Percentiles rank a stretch among this genome's conserved stretches.
phyloP scores from a whole-genome alignment of 305 asterid species.

The Stenogyne calaminthoides region DNA sequence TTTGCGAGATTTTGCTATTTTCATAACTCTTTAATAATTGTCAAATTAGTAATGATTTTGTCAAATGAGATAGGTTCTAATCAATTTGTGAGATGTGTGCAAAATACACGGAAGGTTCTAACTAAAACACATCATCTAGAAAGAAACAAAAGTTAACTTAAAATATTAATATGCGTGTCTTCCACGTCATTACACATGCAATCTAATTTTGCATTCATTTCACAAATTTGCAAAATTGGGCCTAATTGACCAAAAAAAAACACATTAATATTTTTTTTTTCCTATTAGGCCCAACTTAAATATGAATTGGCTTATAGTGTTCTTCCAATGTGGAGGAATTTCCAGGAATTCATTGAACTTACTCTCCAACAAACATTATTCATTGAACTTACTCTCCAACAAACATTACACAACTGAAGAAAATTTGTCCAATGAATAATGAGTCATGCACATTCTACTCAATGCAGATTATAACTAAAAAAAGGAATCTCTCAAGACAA shows the following conservation, averaged over 20 bases:
- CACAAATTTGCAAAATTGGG: not conserved
- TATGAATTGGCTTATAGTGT: not conserved
- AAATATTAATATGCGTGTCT: not conserved
- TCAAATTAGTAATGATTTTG: not conserved
- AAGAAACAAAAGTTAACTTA: not conserved
- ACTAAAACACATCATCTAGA: not conserved
- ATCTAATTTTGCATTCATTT: not conserved
- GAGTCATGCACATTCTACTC: not conserved
- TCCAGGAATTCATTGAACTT: not conserved
- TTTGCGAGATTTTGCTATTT: not conserved
- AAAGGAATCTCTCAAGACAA: not conserved
- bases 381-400: not conserved
- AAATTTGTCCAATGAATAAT: not conserved
- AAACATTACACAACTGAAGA: not conserved
- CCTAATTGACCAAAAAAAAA: too few species aligned
- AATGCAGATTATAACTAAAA: not conserved
- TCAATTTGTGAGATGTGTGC: not conserved
- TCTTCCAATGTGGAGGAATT: not conserved
- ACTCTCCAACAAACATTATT: too few species aligned
- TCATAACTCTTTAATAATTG: not conserved
- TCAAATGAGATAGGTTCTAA: not conserved
- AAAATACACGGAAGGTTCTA: not conserved
- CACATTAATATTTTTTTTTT: too few species aligned
- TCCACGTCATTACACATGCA: not conserved
- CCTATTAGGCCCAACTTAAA: not conserved